Conservation (phyloP, 176 grass and related monocot genomes). For the Olyra latifolia region DNA sequence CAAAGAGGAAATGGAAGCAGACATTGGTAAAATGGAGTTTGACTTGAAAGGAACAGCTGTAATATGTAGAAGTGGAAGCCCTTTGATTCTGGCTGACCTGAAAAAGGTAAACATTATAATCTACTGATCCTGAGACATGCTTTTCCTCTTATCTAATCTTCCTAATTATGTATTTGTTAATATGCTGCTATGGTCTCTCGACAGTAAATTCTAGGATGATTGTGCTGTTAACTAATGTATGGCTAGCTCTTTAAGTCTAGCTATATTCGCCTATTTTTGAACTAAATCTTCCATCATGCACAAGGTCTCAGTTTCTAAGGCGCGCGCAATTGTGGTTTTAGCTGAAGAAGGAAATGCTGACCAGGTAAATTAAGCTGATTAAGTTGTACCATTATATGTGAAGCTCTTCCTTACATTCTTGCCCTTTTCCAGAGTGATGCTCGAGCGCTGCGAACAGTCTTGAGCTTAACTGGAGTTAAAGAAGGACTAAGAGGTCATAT, state of each 20-base stretch:
- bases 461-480: slow-evolving; percentile 85
- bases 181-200: neutral
- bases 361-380: slow-evolving; percentile 43
- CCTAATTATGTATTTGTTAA: neutral
- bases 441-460: slow-evolving; percentile 68
- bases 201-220: slow-evolving; percentile 7
- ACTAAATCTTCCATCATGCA: slow-evolving; percentile 32
- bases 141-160: slow-evolving; percentile 21
- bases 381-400: slow-evolving; percentile 15
- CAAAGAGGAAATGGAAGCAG: slow-evolving; percentile 88
- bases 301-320: slow-evolving; percentile 84
- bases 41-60: slow-evolving; percentile 75
- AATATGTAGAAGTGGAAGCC: slow-evolving; percentile 86
- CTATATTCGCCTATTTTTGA: slow-evolving; percentile 13
- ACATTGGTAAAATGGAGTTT: slow-evolving; percentile 91
- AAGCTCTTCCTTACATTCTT: neutral
- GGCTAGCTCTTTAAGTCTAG: neutral
- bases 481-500: slow-evolving; percentile 83
- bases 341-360: slow-evolving; percentile 89
- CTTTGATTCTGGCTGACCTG: slow-evolving; percentile 72
- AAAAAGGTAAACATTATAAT: slow-evolving; percentile 57
- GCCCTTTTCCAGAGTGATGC: slow-evolving; percentile 64
- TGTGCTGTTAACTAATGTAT: slow-evolving; percentile 29
- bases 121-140: neutral
- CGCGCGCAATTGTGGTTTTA: slow-evolving; percentile 72